A percentile compares a stretch with the other conserved stretches of the same genome.
phyloP scores from a whole-genome alignment of 2,329 filamentous ascomycete species.

The Colletotrichum sp. region DNA sequence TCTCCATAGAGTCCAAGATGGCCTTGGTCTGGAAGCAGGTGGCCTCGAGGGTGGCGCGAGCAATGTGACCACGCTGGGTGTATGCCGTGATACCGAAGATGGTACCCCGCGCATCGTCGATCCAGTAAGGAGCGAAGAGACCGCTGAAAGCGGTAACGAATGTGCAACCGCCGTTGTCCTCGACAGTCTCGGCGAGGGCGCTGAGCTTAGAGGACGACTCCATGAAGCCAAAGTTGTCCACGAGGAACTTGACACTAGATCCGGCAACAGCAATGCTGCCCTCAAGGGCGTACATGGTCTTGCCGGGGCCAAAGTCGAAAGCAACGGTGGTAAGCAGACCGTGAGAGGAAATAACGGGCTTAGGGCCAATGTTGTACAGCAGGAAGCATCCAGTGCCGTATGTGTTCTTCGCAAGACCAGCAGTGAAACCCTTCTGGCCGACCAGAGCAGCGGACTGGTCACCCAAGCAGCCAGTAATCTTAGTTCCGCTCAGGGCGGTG shows the following conservation, averaged over 20 bases:
- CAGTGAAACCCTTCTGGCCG: slow-evolving; percentile 77
- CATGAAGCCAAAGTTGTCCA: slow-evolving; percentile 62
- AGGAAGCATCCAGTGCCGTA: slow-evolving; percentile 87
- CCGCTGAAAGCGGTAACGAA: slow-evolving; percentile 84
- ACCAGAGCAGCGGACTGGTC: slow-evolving; percentile 84
- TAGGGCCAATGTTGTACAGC: slow-evolving; percentile 80
- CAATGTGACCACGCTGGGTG: slow-evolving; percentile 78
- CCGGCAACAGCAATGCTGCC: slow-evolving; percentile 80
- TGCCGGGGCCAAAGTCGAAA: slow-evolving; percentile 72
- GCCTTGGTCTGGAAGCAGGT: slow-evolving; percentile 86
- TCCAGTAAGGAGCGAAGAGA: slow-evolving; percentile 84
- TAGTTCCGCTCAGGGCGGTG: slow-evolving; percentile 68
- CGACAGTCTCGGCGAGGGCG: slow-evolving; percentile 50
- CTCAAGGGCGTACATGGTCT: slow-evolving; percentile 76
- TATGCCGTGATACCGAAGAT: slow-evolving; percentile 81
- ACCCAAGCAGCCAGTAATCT: slow-evolving; percentile 78
- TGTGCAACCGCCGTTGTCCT: slow-evolving; percentile 76
- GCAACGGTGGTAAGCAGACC: slow-evolving; percentile 79
- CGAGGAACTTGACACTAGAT: slow-evolving; percentile 73
- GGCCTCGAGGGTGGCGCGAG: slow-evolving; percentile 78
- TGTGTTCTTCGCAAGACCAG: slow-evolving; percentile 82
- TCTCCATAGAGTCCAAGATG: slow-evolving; percentile 80
- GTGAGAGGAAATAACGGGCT: slow-evolving; percentile 79
- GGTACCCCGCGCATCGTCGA: slow-evolving; percentile 80
- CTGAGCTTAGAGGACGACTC: slow-evolving; percentile 49